Percentiles rank a stretch among this genome's conserved stretches.
These are phyloP conservation scores for Carpinus viminea DNA, from an alignment of 306 rosid species.

Conservation along the genomic window DNA sequence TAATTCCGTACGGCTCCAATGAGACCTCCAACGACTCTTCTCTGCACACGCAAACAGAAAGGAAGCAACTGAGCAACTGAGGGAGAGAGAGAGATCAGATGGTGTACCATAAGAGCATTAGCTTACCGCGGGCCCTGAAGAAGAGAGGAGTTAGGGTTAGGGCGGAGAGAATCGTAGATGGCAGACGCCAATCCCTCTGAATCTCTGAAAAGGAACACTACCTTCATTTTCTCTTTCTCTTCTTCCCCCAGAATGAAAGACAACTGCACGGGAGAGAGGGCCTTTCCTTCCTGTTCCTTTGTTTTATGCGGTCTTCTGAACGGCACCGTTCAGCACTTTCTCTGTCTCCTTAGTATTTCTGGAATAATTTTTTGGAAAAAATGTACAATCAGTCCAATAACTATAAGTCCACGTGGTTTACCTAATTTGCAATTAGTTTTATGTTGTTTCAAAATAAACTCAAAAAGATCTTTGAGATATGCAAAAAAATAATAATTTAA, in stretches of 20 bases:
- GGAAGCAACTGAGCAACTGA: neutral
- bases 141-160: slow-evolving; percentile 42
- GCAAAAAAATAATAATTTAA: too few species aligned
- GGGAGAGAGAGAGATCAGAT: neutral
- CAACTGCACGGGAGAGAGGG: too few species aligned
- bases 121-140: slow-evolving; percentile 37
- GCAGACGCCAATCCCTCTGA: slow-evolving; percentile 64
- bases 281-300: too few species aligned
- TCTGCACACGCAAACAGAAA: slow-evolving; percentile 24
- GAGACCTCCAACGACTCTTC: slow-evolving; percentile 63
- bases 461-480: too few species aligned
- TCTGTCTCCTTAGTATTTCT: too few species aligned
- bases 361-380: too few species aligned
- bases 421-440: too few species aligned
- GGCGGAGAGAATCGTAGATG: slow-evolving; percentile 51
- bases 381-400: too few species aligned
- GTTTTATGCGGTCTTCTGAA: too few species aligned
- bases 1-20: slow-evolving; percentile 66
- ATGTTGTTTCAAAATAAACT: too few species aligned
- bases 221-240: slow-evolving; percentile 47
- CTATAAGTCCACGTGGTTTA: too few species aligned
- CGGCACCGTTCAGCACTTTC: too few species aligned
- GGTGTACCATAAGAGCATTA: neutral
- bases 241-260: neutral
- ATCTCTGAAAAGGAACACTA: slow-evolving; percentile 58